Evolutionary conservation across 306 rosid species (phyloP).

Genomic region (Quercus engelmannii): DNA sequence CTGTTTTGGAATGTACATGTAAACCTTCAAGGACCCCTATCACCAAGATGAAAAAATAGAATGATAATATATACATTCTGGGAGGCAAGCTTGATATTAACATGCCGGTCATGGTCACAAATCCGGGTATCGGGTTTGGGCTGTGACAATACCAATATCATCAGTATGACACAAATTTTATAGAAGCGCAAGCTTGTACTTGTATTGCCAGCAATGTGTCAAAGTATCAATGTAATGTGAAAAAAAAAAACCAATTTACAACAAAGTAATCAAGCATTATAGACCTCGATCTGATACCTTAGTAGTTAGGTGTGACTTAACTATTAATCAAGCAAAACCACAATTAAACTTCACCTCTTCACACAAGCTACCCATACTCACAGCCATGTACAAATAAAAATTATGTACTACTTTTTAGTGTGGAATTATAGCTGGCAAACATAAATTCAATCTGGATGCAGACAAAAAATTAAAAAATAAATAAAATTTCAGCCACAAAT

Average conservation of each 20-base stretch:
- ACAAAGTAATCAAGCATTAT: not conserved
- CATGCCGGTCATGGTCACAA: too few species aligned
- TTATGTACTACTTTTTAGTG: not conserved
- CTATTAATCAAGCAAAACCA: not conserved
- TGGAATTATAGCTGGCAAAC: not conserved
- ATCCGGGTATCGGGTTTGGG: too few species aligned
- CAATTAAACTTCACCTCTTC: not conserved
- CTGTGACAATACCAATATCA: not conserved
- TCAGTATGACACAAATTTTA: not conserved
- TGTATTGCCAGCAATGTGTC: not conserved
- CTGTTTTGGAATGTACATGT: not conserved
- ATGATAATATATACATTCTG: too few species aligned
- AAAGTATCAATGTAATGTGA: not conserved
- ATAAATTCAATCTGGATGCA: too few species aligned
- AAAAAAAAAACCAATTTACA: not conserved
- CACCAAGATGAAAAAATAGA: not conserved
- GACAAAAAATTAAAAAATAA: not conserved
- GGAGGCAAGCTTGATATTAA: too few species aligned
- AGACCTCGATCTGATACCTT: too few species aligned
- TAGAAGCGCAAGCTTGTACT: not conserved
- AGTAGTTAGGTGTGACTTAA: too few species aligned
- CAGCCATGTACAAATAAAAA: not conserved
- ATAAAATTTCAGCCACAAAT: not conserved
- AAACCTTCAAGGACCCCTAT: slow-evolving; percentile 1
- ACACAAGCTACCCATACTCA: not conserved